Conservation (phyloP, 2,329 filamentous ascomycete species). For the Metarhizium brunneum region DNA sequence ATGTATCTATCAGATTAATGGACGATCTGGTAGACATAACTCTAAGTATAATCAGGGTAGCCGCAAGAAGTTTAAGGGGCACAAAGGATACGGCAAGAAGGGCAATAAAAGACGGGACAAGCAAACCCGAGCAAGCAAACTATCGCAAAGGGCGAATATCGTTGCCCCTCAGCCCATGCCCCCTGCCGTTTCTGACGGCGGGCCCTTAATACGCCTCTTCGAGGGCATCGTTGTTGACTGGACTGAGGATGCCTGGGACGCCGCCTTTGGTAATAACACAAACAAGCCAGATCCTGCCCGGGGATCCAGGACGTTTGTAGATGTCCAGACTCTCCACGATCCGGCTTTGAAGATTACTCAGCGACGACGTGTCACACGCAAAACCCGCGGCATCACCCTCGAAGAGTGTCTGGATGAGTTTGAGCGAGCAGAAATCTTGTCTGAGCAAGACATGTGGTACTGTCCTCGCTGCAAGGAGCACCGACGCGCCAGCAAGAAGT, state of each 20-base stretch:
- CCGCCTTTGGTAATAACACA: slow-evolving; percentile 51
- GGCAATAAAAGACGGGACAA: slow-evolving; percentile 38
- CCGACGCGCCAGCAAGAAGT: slow-evolving; percentile 85
- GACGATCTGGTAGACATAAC: slow-evolving; percentile 11
- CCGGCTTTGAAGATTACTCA: slow-evolving; percentile 57
- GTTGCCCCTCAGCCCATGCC: slow-evolving; percentile 27
- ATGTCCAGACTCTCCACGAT: slow-evolving; percentile 46
- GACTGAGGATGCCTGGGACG: slow-evolving; percentile 59
- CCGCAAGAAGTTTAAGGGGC: slow-evolving; percentile 38
- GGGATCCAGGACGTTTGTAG: slow-evolving; percentile 49
- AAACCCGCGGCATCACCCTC: slow-evolving; percentile 61
- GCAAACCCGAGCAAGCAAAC: slow-evolving; percentile 27
- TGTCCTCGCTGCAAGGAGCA: slow-evolving; percentile 94
- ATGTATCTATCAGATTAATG: slow-evolving; percentile 8
- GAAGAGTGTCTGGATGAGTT: slow-evolving; percentile 93
- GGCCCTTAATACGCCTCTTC: slow-evolving; percentile 65
- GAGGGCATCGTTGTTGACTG: slow-evolving; percentile 88
- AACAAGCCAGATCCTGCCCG: slow-evolving; percentile 33
- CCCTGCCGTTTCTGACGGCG: slow-evolving; percentile 34
- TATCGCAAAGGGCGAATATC: slow-evolving; percentile 21
- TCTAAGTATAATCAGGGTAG: slow-evolving; percentile 22
- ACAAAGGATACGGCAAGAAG: slow-evolving; percentile 39
- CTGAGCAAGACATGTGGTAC: slow-evolving; percentile 95
- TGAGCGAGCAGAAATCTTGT: slow-evolving; percentile 85
- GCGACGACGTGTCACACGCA: slow-evolving; percentile 46